Evolutionary conservation across 495 filamentous ascomycete species (phyloP).

Genomic region (Talaromyces proteolyticus): DNA sequence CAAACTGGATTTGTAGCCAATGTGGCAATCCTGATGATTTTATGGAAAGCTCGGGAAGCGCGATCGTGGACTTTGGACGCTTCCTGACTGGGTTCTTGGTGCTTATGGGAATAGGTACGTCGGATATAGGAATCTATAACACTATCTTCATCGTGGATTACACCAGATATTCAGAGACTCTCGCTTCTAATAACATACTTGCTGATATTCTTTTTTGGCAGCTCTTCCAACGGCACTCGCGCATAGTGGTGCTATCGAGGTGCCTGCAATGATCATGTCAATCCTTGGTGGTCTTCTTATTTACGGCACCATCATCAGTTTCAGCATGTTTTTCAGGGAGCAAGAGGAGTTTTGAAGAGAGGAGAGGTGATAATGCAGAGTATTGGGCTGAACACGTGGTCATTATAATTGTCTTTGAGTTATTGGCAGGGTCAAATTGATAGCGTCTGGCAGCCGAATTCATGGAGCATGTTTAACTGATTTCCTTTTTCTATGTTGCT

Average conservation of each 20-base stretch:
- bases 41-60: slow-evolving; percentile 76
- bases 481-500: neutral
- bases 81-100: slow-evolving; percentile 96
- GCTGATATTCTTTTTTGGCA: slow-evolving; percentile 23
- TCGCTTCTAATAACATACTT: neutral
- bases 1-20: slow-evolving; percentile 89
- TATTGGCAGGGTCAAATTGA: neutral
- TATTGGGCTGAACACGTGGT: neutral
- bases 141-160: too few species aligned
- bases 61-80: slow-evolving; percentile 81
- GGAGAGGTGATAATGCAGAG: too few species aligned
- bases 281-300: slow-evolving; percentile 89
- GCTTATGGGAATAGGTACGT: slow-evolving; percentile 94
- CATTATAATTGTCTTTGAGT: neutral
- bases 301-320: slow-evolving; percentile 96
- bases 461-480: neutral
- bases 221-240: slow-evolving; percentile 89
- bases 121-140: too few species aligned
- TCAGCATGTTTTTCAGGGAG: slow-evolving; percentile 96
- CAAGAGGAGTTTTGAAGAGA: slow-evolving; percentile 70
- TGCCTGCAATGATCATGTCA: slow-evolving; percentile 92
- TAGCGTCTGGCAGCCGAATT: neutral
- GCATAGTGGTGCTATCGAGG: slow-evolving; percentile 71
- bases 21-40: slow-evolving; percentile 96
- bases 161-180: too few species aligned